These are phyloP conservation scores for Beauveria medogensis DNA, from an alignment of 2,329 filamentous ascomycete species.

Conservation along the genomic window DNA sequence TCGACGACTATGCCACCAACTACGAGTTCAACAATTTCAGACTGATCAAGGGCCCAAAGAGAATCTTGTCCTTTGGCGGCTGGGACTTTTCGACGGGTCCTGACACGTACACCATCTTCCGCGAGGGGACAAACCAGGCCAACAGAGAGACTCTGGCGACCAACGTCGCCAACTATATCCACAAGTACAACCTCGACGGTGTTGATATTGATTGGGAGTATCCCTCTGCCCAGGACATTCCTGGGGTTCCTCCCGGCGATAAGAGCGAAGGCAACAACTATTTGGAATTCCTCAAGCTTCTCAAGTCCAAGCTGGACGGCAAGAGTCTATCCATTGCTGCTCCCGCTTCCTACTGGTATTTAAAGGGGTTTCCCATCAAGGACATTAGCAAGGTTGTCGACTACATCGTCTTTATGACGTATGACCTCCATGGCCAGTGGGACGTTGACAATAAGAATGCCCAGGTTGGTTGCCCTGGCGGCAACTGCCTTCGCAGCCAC, in stretches of 20 bases:
- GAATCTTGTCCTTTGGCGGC: too few relatives aligned
- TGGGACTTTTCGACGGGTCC: slow-evolving; percentile 29
- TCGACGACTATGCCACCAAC: too few relatives aligned
- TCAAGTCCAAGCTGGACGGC: background rate
- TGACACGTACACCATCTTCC: slow-evolving; percentile 29
- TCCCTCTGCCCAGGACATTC: background rate
- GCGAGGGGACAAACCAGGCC: slow-evolving; percentile 21
- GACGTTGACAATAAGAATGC: slow-evolving; percentile 17
- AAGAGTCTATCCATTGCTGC: slow-evolving; percentile 17
- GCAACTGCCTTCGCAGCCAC: slow-evolving; percentile 26
- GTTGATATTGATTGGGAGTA: slow-evolving; percentile 11
- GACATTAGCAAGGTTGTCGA: slow-evolving; percentile 15
- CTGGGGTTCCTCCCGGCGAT: too few relatives aligned
- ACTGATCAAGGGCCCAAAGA: too few relatives aligned
- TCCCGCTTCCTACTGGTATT: slow-evolving; percentile 22
- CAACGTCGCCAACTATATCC: slow-evolving; percentile 18
- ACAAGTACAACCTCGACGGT: slow-evolving; percentile 1
- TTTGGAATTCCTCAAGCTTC: background rate
- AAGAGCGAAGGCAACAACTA: slow-evolving; percentile 9
- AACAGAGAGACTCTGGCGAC: slow-evolving; percentile 25
- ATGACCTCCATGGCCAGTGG: slow-evolving; percentile 18
- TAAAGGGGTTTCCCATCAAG: slow-evolving; percentile 18
- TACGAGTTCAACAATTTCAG: too few relatives aligned
- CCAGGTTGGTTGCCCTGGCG: slow-evolving; percentile 20
- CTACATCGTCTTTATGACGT: slow-evolving; percentile 22